A percentile compares a stretch with the other conserved stretches of the same genome.
phyloP scores from a whole-genome alignment of 163 green algal genomes.

The Scenedesmus sp. region DNA sequence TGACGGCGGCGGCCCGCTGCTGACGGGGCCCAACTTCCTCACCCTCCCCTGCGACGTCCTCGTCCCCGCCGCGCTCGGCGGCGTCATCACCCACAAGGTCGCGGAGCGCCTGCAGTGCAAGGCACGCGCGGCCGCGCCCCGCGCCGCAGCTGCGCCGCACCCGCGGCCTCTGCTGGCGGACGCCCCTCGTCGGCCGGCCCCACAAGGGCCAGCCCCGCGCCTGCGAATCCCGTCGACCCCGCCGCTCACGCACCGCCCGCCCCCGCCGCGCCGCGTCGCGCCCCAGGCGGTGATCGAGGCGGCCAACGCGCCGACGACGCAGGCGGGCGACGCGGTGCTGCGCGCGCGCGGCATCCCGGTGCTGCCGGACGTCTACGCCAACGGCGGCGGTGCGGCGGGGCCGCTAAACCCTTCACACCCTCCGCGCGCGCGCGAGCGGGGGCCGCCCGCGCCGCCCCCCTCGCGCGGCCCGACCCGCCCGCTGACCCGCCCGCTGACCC shows the following conservation, averaged over 20 bases:
- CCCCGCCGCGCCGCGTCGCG: no score
- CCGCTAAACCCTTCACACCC: neutral
- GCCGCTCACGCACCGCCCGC: no score
- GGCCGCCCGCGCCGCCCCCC: neutral
- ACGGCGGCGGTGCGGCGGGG: conserved; percentile 52
- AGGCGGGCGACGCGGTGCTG: conserved; percentile 60
- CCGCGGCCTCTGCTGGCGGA: no score
- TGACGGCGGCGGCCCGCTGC: conserved; percentile 40
- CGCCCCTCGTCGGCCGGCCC: no score
- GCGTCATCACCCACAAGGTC: conserved; percentile 52
- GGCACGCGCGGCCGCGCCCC: conserved; percentile 23
- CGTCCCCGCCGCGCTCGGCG: conserved; percentile 65
- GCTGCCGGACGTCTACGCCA: conserved; percentile 67
- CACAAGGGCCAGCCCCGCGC: no score
- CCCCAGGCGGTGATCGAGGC: conserved; percentile 65
- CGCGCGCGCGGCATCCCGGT: conserved; percentile 48
- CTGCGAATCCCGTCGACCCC: no score
- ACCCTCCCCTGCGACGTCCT: conserved; percentile 67
- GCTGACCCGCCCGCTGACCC: neutral
- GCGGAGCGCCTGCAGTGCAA: conserved; percentile 53
- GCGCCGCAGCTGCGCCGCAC: no score
- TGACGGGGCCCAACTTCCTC: conserved; percentile 55
- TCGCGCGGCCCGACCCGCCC: neutral
- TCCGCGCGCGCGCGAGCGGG: neutral
- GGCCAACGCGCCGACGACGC: conserved; percentile 64